These are phyloP conservation scores for Aspergillus pseudoglaucus DNA, from an alignment of 2,329 filamentous ascomycete species.

Conservation along the genomic window DNA sequence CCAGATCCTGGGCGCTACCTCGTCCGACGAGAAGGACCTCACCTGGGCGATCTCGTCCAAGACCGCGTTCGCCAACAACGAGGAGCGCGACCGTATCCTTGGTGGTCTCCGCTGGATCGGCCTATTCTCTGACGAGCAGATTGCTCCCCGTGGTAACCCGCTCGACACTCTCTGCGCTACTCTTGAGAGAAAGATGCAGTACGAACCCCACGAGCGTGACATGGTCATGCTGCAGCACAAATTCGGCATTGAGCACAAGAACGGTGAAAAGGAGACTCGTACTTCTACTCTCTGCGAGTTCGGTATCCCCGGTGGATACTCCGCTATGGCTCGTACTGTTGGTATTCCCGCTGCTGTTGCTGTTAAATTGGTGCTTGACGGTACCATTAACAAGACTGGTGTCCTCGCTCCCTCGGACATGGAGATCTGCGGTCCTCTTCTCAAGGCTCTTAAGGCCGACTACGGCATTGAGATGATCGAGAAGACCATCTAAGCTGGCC, in stretches of 20 bases:
- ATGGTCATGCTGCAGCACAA: slow-evolving; percentile 59
- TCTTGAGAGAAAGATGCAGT: slow-evolving; percentile 88
- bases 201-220: slow-evolving; percentile 73
- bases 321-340: slow-evolving; percentile 76
- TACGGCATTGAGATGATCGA: slow-evolving; percentile 68
- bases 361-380: slow-evolving; percentile 70
- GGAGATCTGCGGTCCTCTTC: slow-evolving; percentile 65
- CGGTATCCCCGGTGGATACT: slow-evolving; percentile 71
- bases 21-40: slow-evolving; percentile 62
- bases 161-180: slow-evolving; percentile 87
- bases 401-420: slow-evolving; percentile 70
- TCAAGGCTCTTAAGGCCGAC: slow-evolving; percentile 71
- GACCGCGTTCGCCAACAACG: slow-evolving; percentile 61
- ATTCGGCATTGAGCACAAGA: slow-evolving; percentile 77
- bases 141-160: slow-evolving; percentile 68
- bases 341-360: slow-evolving; percentile 70
- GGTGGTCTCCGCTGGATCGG: slow-evolving; percentile 65
- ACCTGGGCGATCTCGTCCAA: slow-evolving; percentile 67
- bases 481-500: slow-evolving; percentile 47
- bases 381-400: slow-evolving; percentile 64
- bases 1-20: slow-evolving; percentile 65
- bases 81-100: slow-evolving; percentile 64
- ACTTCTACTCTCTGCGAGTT: slow-evolving; percentile 80
- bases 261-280: slow-evolving; percentile 68
- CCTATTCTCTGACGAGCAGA: slow-evolving; percentile 61